Base-by-base conservation (phyloP, 108 stramenopile genomes). In the Nannochloropsis salina region DNA sequence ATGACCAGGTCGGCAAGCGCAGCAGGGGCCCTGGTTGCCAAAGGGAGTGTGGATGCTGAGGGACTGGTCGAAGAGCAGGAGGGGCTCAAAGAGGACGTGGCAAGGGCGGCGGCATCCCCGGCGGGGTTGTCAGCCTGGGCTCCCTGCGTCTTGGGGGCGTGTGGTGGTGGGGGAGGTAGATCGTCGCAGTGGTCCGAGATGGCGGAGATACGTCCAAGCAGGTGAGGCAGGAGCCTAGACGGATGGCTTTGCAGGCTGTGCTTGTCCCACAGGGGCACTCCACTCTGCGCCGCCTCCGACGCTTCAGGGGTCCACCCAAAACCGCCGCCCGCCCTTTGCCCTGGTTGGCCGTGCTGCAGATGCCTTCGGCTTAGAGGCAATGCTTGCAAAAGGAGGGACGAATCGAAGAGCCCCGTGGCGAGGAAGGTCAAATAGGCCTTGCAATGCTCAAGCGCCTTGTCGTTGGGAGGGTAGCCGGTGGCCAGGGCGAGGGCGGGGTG, bases 361-460 rank as follows among this genome's bases (percentile, higher is more conserved):
- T n/a, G 8, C 20, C 15, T 74, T 74, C 20, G 61, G 15, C 20
- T 74, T 74, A n/a, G 61, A n/a, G 61, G 20, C n/a, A n/a, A n/a
- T 74, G 61, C 20, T 74, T n/a, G 61, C n/a, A n/a, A 6, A 74
- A 2, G 61, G 61, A 8, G 61, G 61, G n/a, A n/a, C 4, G 61
- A 15, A 8, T 74, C 61, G 61, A 74, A 74, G 3, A 74, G 61
- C 15, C 61, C 61, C 3, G 61, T 74, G 4, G 61, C 15, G 61
- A 74, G 61, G 61, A 74, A 74, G 61, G 61, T 74, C 20, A 74
- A n/a, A n/a, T 74, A 74, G 61, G 61, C 61, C 61, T 74, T 74
- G 8, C 61, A 74, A n/a, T 74, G 61, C 6, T 74, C n/a, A n/a
- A 74, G 61, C 3, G 61, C 61, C 15, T n/a, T 4, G 61, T 74